Percentiles rank a stretch among this genome's conserved stretches.
These are phyloP conservation scores for Diaporthe nobilis DNA, from an alignment of 2,329 filamentous ascomycete genomes.

Conservation along the genomic window DNA sequence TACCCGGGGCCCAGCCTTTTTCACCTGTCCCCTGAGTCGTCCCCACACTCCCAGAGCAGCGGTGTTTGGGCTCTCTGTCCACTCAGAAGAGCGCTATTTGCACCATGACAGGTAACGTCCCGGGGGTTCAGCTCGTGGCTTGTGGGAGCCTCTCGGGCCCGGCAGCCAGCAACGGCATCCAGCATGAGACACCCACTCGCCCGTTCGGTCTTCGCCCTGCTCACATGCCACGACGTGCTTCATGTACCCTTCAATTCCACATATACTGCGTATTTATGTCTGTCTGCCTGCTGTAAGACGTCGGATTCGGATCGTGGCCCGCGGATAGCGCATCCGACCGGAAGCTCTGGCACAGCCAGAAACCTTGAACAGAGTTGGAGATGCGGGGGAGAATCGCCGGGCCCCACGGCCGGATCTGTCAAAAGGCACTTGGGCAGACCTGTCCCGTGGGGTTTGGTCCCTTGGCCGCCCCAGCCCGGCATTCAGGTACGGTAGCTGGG, in stretches of 20 bases:
- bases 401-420: slow-evolving; percentile 14
- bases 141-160: background rate
- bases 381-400: slow-evolving; percentile 8
- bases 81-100: slow-evolving; percentile 6
- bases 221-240: background rate
- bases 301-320: slow-evolving; percentile 27
- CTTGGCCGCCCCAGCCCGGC: slow-evolving; percentile 28
- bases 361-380: slow-evolving; percentile 6
- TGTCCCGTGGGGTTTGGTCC: slow-evolving; percentile 17
- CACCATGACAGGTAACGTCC: too few species aligned
- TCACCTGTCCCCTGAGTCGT: slow-evolving; percentile 8
- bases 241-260: background rate
- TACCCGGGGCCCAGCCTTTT: slow-evolving; percentile 4
- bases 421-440: background rate
- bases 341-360: background rate
- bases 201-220: slow-evolving; percentile 12
- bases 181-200: background rate
- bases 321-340: slow-evolving; percentile 23
- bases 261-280: background rate
- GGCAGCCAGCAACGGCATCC: background rate
- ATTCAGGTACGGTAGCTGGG: slow-evolving; percentile 23
- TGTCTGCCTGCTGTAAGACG: background rate
- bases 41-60: slow-evolving; percentile 9
- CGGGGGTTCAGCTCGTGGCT: background rate
- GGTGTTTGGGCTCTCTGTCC: background rate